Conservation (phyloP, 805 yeast genomes). For the Ogataea ganodermae region DNA sequence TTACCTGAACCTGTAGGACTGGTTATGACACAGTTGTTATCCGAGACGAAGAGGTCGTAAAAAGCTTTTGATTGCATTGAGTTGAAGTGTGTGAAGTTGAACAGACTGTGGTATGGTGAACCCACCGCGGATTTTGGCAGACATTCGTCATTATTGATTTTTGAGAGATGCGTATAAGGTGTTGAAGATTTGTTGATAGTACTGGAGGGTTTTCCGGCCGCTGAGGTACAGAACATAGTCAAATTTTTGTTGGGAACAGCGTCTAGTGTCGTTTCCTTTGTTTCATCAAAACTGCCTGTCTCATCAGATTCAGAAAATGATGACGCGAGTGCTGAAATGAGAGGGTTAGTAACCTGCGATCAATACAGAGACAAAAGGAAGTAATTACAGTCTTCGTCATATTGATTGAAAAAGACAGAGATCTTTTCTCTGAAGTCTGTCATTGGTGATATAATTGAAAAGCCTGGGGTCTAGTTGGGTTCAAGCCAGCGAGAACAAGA, state of each 20-base stretch:
- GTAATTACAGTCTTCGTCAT: not conserved
- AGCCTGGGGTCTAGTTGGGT: no score
- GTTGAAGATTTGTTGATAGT: no score
- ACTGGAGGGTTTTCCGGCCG: not conserved
- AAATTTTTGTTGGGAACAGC: not conserved
- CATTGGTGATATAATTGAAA: no score
- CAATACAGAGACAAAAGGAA: no score
- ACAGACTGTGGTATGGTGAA: constrained; percentile 38
- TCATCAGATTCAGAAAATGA: constrained; percentile 1
- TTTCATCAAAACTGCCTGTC: not conserved
- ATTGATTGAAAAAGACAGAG: constrained; percentile 1
- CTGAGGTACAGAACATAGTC: not conserved
- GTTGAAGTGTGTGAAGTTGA: constrained; percentile 43
- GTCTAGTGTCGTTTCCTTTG: not conserved
- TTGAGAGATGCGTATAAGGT: no score
- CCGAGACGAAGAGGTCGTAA: constrained; percentile 35
- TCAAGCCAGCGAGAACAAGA: no score
- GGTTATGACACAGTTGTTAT: constrained; percentile 47
- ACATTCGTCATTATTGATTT: not conserved
- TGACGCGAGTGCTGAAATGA: not conserved
- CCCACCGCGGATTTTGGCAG: constrained; percentile 34
- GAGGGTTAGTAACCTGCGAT: not conserved
- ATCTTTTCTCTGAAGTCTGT: constrained; percentile 1
- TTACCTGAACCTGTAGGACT: constrained; percentile 66
- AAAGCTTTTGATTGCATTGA: constrained; percentile 53